Percentiles rank a stretch among this genome's conserved stretches.
Evolutionary conservation across 2,329 filamentous ascomycete species (phyloP).

Genomic region (Metarhizium humberi): DNA sequence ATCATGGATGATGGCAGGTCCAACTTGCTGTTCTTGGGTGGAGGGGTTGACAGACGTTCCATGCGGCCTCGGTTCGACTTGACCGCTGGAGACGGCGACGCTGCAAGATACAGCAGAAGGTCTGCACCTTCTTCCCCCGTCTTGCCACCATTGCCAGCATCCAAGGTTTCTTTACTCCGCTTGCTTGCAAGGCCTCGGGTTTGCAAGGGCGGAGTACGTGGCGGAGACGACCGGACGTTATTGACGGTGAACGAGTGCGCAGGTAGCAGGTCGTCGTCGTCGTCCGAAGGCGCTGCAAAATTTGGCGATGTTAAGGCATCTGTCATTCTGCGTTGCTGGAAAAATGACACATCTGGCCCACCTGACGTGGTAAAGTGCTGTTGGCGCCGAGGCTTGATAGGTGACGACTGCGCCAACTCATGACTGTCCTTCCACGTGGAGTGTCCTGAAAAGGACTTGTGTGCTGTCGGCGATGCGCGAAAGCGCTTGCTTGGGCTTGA

Average conservation of each 20-base stretch:
- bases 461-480: slow-evolving; percentile 49
- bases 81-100: slow-evolving; percentile 79
- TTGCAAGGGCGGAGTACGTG: slow-evolving; percentile 68
- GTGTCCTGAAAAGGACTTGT: slow-evolving; percentile 47
- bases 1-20: slow-evolving; percentile 77
- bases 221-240: slow-evolving; percentile 67
- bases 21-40: slow-evolving; percentile 55
- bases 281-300: slow-evolving; percentile 58
- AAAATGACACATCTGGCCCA: slow-evolving; percentile 69
- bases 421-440: slow-evolving; percentile 68
- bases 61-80: slow-evolving; percentile 38
- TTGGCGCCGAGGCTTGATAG: slow-evolving; percentile 67
- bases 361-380: slow-evolving; percentile 64
- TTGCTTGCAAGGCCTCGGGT: slow-evolving; percentile 37
- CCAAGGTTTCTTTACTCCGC: slow-evolving; percentile 38
- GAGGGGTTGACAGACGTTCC: slow-evolving; percentile 68
- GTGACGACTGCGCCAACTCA: slow-evolving; percentile 76
- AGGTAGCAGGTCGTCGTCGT: slow-evolving; percentile 76
- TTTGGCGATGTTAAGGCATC: slow-evolving; percentile 51
- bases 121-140: slow-evolving; percentile 72
- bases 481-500: slow-evolving; percentile 60
- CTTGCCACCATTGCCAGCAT: slow-evolving; percentile 40
- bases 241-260: slow-evolving; percentile 61
- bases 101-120: slow-evolving; percentile 74
- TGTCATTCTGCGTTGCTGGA: slow-evolving; percentile 59